Conservation (phyloP, 148 eudicot genomes). For the Fagopyrum esculentum region DNA sequence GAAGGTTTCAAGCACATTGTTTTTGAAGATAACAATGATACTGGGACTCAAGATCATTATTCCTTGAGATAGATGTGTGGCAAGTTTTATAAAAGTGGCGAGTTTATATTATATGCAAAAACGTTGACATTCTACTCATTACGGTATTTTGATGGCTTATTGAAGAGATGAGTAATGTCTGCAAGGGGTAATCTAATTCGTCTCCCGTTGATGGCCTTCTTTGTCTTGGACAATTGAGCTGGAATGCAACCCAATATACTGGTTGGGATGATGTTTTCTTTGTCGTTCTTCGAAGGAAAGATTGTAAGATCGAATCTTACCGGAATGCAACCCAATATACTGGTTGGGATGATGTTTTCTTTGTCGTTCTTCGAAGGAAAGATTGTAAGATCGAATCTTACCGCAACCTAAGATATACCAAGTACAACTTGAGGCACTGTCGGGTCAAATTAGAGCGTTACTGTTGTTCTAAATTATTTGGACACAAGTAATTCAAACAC, state of each 20-base stretch:
- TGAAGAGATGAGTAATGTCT: not conserved
- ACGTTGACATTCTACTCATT: too few relatives aligned
- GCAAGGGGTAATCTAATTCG: not conserved
- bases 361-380: not conserved
- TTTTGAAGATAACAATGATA: slow-evolving; percentile 97
- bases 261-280: not conserved
- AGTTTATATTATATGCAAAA: too few relatives aligned
- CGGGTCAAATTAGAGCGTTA: too few relatives aligned
- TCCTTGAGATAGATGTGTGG: slow-evolving; percentile 95
- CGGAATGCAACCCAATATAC: not conserved
- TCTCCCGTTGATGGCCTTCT: not conserved
- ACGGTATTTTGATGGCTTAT: too few relatives aligned
- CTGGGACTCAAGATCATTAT: slow-evolving; percentile 98
- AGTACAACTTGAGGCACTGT: too few relatives aligned
- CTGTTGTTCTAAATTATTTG: too few relatives aligned
- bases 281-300: not conserved
- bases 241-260: not conserved
- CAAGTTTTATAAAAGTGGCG: slow-evolving; percentile 88
- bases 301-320: not conserved
- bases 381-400: not conserved
- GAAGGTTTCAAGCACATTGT: slow-evolving; percentile 86
- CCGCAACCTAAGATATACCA: too few relatives aligned
- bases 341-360: not conserved
- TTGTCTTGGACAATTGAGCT: not conserved
- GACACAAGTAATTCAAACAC: too few relatives aligned